Percentiles rank a stretch among this genome's conserved stretches.
These are phyloP conservation scores for Podaxis sp. DNA, from an alignment of 768 basidiomycete genomes.

Conservation along the genomic window DNA sequence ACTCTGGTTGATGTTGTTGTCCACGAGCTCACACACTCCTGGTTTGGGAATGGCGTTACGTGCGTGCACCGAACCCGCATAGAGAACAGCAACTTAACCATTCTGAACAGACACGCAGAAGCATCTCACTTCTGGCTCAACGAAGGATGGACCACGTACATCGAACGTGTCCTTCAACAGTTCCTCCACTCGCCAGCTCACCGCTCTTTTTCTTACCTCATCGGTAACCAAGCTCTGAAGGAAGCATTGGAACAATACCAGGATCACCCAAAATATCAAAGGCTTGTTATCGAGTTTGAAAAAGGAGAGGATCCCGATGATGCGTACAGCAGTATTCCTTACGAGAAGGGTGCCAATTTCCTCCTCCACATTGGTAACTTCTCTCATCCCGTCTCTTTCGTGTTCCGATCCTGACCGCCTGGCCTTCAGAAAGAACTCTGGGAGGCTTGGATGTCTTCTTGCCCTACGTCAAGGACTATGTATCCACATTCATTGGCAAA, in stretches of 20 bases:
- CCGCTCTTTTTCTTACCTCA: slow-evolving; percentile 78
- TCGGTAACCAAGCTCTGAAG: slow-evolving; percentile 70
- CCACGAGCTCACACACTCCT: slow-evolving; percentile 85
- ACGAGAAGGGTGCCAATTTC: slow-evolving; percentile 90
- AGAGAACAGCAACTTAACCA: background rate
- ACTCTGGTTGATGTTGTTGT: slow-evolving; percentile 87
- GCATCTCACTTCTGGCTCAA: slow-evolving; percentile 88
- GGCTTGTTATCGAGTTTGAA: slow-evolving; percentile 75
- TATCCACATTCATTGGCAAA: slow-evolving; percentile 75
- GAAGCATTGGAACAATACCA: slow-evolving; percentile 67
- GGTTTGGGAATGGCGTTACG: slow-evolving; percentile 93
- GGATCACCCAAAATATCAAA: slow-evolving; percentile 70
- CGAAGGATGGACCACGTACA: slow-evolving; percentile 93
- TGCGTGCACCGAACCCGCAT: slow-evolving; percentile 20
- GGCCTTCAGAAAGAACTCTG: slow-evolving; percentile 57
- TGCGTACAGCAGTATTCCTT: slow-evolving; percentile 74
- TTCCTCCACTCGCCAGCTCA: slow-evolving; percentile 70
- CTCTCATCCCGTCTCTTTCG: background rate
- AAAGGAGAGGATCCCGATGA: slow-evolving; percentile 77
- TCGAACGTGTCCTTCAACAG: slow-evolving; percentile 78
- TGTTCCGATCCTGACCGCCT: background rate
- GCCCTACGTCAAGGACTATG: slow-evolving; percentile 83
- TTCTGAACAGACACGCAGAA: slow-evolving; percentile 53
- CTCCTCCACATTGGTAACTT: slow-evolving; percentile 75
- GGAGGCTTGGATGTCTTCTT: slow-evolving; percentile 85